Evolutionary conservation across 768 basidiomycete genomes (phyloP), one percentile per base, ranked within the genome.

Genomic region (Paxillus involutus): DNA sequence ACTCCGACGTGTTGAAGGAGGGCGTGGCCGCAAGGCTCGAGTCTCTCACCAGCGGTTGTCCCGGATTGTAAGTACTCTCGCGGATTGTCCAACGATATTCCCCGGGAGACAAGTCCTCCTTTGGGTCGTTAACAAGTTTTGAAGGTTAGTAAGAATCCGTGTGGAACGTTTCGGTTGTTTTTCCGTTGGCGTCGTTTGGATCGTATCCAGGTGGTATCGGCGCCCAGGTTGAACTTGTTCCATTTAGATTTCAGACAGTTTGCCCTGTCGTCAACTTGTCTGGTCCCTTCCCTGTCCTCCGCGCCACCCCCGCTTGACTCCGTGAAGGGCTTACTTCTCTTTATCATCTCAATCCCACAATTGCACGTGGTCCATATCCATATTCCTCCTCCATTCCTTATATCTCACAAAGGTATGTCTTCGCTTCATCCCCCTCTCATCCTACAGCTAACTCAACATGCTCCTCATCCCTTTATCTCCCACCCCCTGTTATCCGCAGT

Each of bases 391-490:
- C 56, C 44, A 51, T 30, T 51, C 16, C 56, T 53, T 57, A 49
- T 37, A 57, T 37, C 57, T 33, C 36, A 8, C 52, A 42, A 19
- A 59, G 56, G 59, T 59, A 57, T 56, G 65, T 59, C 24, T 0
- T 19, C 30, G 21, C 26, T 33, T 45, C 42, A 33, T 39, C 35
- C 21, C 32, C 41, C 39, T 11, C 32, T 51, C 36, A 37, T 42
- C 30, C 47, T n/a, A 19, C 17, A n/a, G 10, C 39, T n/a, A n/a
- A 40, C n/a, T 29, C 41, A n/a, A 51, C 19, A 53, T 50, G 47
- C 50, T 61, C 44, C 57, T 67, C 47, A 62, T 59, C 53, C 46
- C 63, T 32, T 47, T 51, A 45, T 63, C 62, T n/a, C 61, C 63
- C 37, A 48, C 53, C 39, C 53, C 65, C 24, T 53, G 32, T 47